Evolutionary conservation across 441 rosid species (phyloP).

Genomic region (Melastoma candidum): DNA sequence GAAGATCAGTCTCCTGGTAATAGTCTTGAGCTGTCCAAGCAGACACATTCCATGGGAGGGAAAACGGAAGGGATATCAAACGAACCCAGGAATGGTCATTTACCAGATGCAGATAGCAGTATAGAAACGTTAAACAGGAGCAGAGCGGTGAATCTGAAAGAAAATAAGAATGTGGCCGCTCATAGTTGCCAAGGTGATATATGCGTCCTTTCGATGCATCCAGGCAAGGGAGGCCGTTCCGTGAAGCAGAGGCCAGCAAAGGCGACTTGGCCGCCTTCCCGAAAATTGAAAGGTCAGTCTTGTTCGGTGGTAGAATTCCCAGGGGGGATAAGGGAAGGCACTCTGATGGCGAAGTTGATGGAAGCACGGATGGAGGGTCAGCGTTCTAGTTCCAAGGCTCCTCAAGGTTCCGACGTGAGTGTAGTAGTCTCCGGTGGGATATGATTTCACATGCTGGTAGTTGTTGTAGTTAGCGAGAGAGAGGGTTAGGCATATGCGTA

Average conservation of each 20-base stretch:
- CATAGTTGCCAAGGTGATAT: slow-evolving; percentile 1
- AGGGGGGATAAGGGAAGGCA: slow-evolving; percentile 14
- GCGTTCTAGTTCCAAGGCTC: slow-evolving; percentile 9
- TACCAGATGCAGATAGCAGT: not conserved
- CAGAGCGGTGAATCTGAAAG: slow-evolving; percentile 8
- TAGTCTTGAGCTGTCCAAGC: slow-evolving; percentile 6
- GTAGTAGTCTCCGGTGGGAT: too few relatives aligned
- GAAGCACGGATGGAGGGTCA: slow-evolving; percentile 18
- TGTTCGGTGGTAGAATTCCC: slow-evolving; percentile 5
- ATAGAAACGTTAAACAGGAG: not conserved
- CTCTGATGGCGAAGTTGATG: slow-evolving; percentile 15
- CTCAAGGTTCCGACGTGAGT: slow-evolving; percentile 4
- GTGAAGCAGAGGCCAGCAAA: slow-evolving; percentile 11
- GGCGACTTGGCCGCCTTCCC: slow-evolving; percentile 3
- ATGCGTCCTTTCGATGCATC: not conserved
- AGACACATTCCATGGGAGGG: slow-evolving; percentile 1
- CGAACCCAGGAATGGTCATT: too few relatives aligned
- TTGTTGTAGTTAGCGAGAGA: too few relatives aligned
- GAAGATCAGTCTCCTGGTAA: slow-evolving; percentile 11
- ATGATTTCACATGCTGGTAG: not conserved
- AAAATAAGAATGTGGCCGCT: slow-evolving; percentile 1
- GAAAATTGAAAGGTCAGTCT: not conserved
- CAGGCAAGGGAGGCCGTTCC: slow-evolving; percentile 3
- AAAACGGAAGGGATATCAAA: not conserved
- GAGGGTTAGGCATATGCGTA: too few relatives aligned